phyloP scores from a whole-genome alignment of 2,329 filamentous ascomycete species.

The Aspergillus brasiliensis region DNA sequence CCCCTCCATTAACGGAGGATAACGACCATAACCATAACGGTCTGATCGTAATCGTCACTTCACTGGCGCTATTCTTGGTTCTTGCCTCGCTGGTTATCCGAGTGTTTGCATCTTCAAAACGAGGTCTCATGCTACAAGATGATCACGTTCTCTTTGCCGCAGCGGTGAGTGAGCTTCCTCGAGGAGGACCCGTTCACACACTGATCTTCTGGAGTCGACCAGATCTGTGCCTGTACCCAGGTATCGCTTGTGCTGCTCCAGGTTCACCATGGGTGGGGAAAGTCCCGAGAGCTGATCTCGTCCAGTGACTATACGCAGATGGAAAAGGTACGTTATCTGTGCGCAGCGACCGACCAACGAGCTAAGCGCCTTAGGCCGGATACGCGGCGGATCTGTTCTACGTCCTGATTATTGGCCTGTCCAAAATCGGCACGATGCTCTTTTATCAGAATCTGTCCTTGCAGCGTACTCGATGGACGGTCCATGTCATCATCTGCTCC shows the following conservation, averaged over 20 bases:
- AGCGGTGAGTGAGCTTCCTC: constrained; percentile 27
- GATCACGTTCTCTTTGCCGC: constrained; percentile 39
- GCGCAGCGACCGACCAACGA: not conserved
- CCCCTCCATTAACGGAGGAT: constrained; percentile 40
- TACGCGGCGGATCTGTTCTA: constrained; percentile 47
- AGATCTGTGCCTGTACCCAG: constrained; percentile 42
- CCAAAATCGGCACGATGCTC: constrained; percentile 41
- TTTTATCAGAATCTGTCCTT: constrained; percentile 25
- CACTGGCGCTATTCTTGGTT: constrained; percentile 41
- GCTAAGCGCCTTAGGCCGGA: constrained; percentile 28
- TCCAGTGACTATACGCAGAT: constrained; percentile 24
- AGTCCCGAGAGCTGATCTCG: constrained; percentile 28
- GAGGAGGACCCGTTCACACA: not conserved
- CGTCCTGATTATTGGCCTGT: constrained; percentile 42
- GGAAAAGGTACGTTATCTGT: constrained; percentile 35
- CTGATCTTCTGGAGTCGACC: not conserved
- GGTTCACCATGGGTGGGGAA: constrained; percentile 46
- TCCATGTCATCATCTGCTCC: constrained; percentile 27
- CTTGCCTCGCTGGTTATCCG: constrained; percentile 44
- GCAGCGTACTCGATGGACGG: constrained; percentile 15
- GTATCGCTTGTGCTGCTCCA: constrained; percentile 41
- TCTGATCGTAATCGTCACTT: constrained; percentile 44
- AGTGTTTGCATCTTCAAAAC: constrained; percentile 40
- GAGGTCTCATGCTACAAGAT: constrained; percentile 32
- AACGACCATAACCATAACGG: constrained; percentile 44